Evolutionary conservation across 2,329 filamentous ascomycete species (phyloP).

Genomic region (Colletotrichum sp.): DNA sequence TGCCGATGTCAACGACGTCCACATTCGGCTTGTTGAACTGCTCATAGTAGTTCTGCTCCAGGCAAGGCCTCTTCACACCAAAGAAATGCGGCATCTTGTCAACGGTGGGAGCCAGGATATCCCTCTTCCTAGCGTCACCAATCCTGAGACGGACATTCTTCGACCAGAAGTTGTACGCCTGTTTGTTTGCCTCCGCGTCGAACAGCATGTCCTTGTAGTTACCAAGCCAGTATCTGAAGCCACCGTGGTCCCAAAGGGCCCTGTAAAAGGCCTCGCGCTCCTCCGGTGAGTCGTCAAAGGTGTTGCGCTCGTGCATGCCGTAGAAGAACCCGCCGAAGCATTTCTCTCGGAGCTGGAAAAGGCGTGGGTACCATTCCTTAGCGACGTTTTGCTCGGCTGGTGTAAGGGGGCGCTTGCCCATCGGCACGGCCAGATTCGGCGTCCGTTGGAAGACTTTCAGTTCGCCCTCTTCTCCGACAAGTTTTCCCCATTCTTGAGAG

Average conservation of each 20-base stretch:
- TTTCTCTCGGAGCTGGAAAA: slow-evolving; percentile 57
- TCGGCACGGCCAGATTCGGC: slow-evolving; percentile 68
- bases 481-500: slow-evolving; percentile 58
- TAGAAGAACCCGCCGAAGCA: slow-evolving; percentile 63
- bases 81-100: slow-evolving; percentile 55
- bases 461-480: slow-evolving; percentile 46
- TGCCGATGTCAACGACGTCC: slow-evolving; percentile 44
- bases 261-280: slow-evolving; percentile 55
- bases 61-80: slow-evolving; percentile 53
- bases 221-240: slow-evolving; percentile 59
- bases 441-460: slow-evolving; percentile 70
- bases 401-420: slow-evolving; percentile 41
- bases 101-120: slow-evolving; percentile 53
- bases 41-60: slow-evolving; percentile 50
- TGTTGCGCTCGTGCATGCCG: slow-evolving; percentile 57
- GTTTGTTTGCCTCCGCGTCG: slow-evolving; percentile 51
- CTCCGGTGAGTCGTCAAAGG: slow-evolving; percentile 56
- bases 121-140: slow-evolving; percentile 48
- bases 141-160: slow-evolving; percentile 55
- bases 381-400: slow-evolving; percentile 52
- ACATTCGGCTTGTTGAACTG: slow-evolving; percentile 49
- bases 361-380: slow-evolving; percentile 48
- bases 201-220: slow-evolving; percentile 58
- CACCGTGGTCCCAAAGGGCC: slow-evolving; percentile 52
- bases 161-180: slow-evolving; percentile 59